Evolutionary conservation across 2,329 filamentous ascomycete genomes (phyloP), one percentile per base, ranked within the genome.

Genomic region (Fusarium pseudocircinatum): DNA sequence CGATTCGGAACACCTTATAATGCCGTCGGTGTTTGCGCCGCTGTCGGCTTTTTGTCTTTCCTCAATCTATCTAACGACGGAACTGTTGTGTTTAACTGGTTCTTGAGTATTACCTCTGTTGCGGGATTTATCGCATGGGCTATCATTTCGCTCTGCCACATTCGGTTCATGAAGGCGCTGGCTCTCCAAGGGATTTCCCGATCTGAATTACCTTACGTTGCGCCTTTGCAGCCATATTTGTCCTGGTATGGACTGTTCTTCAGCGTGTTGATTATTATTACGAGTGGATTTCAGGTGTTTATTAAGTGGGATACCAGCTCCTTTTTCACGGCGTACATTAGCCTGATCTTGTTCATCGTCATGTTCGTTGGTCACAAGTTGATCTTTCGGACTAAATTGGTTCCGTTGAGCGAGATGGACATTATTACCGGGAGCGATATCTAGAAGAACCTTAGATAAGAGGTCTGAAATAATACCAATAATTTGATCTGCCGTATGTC

Each of bases 81-180:
- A 22, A 86, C 88, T 49, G 84, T 85, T 9, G 92, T 93, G 10
- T 94, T 94, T 79, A 87, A 85, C 63, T 94, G 92, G 90, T 92
- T 94, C 79, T 86, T 90, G 76, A 93, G 92, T 78, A 87, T 94
- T 60, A 91, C 90, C 22, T 93, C 88, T 66, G 88, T 90, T 62
- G 87, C 86, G 0, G 88, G 88, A 7, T 87, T 87, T 77, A 87
- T 91, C 75, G 88, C 87, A 36, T 91, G 89, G 89, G 85, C 90
- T 67, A 85, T 89, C 34, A 84, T 90, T 71, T 83, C 88, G 77
- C 79, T 89, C 70, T 89, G 87, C 4, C 90, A 90, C 74, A 80
- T 91, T 30, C 87, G 89, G 54, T 91, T 90, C 83, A 86, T 87
- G 63, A 82, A 83, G 69, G 90, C 90, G 13, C 86, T 91, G 81